Evolutionary conservation across 495 filamentous ascomycete species (phyloP).

Genomic region (Neurospora intermedia): DNA sequence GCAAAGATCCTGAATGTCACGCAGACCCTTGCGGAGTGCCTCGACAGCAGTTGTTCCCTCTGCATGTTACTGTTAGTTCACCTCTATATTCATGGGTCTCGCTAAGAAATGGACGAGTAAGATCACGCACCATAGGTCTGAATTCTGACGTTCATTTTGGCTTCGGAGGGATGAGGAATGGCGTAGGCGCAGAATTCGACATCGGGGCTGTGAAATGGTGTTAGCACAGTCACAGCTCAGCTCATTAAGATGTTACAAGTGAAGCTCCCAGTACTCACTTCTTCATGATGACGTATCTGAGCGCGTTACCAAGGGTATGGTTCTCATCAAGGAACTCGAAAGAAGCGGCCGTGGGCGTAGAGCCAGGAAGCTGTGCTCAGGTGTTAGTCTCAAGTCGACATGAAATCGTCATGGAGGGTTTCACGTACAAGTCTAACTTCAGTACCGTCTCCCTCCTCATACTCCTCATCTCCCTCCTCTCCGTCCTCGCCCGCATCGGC

Average conservation of each 20-base stretch:
- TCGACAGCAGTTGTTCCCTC: slow-evolving; percentile 71
- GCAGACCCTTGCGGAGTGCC: slow-evolving; percentile 79
- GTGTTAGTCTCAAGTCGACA: neutral
- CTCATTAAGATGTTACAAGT: neutral
- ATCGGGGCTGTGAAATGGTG: slow-evolving; percentile 51
- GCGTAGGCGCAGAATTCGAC: slow-evolving; percentile 98
- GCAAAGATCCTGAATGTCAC: slow-evolving; percentile 80
- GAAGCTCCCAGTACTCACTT: slow-evolving; percentile 46
- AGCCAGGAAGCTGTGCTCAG: slow-evolving; percentile 51
- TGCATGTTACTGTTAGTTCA: slow-evolving; percentile 18
- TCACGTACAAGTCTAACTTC: slow-evolving; percentile 26
- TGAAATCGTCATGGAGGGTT: neutral
- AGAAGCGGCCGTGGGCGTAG: slow-evolving; percentile 52
- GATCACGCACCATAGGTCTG: slow-evolving; percentile 75
- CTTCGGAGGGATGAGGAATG: slow-evolving; percentile 91
- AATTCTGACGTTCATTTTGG: slow-evolving; percentile 93
- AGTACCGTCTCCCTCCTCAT: slow-evolving; percentile 14
- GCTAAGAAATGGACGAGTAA: neutral
- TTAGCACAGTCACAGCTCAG: neutral
- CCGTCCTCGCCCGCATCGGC: slow-evolving; percentile 27
- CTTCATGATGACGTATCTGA: slow-evolving; percentile 95
- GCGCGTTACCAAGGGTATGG: slow-evolving; percentile 88
- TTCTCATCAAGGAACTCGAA: slow-evolving; percentile 90
- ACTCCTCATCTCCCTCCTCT: slow-evolving; percentile 23
- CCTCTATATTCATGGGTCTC: neutral